Conservation (phyloP, 169 alveolate genomes). For the Cardiosporidium cionae region DNA sequence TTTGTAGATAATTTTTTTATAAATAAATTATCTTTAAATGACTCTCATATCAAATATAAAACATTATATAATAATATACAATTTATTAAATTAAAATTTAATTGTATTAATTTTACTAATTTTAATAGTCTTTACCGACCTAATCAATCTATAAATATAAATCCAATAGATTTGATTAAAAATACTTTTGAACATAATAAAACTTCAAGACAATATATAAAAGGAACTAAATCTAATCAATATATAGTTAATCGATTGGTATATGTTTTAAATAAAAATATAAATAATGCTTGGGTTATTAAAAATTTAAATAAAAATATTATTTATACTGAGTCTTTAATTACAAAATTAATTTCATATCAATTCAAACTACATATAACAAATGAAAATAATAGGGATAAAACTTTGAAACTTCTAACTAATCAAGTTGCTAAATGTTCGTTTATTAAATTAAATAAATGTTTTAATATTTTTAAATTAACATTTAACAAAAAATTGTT, state of each 20-base stretch:
- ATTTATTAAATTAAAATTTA: slow-evolving; percentile 1
- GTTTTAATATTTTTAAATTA: neutral
- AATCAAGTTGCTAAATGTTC: neutral
- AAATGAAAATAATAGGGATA: neutral
- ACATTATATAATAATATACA: neutral
- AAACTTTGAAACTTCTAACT: neutral
- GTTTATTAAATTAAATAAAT: neutral
- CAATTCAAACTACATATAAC: neutral
- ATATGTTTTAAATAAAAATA: neutral
- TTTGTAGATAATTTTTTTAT: neutral
- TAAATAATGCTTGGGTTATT: neutral
- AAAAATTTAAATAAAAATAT: slow-evolving; percentile 1
- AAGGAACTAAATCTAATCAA: slow-evolving; percentile 1
- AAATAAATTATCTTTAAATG: neutral
- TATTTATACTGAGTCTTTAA: neutral
- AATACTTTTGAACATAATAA: neutral
- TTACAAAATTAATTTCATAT: slow-evolving; percentile 6
- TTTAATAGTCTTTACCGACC: neutral
- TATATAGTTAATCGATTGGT: neutral
- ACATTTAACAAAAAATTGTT: slow-evolving; percentile 2
- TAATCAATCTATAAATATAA: neutral
- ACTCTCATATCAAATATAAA: neutral
- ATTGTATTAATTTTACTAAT: slow-evolving; percentile 8
- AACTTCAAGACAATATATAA: neutral
- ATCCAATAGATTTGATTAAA: neutral